phyloP scores from a whole-genome alignment of 768 basidiomycete species.

The Leccinum arenicola region DNA sequence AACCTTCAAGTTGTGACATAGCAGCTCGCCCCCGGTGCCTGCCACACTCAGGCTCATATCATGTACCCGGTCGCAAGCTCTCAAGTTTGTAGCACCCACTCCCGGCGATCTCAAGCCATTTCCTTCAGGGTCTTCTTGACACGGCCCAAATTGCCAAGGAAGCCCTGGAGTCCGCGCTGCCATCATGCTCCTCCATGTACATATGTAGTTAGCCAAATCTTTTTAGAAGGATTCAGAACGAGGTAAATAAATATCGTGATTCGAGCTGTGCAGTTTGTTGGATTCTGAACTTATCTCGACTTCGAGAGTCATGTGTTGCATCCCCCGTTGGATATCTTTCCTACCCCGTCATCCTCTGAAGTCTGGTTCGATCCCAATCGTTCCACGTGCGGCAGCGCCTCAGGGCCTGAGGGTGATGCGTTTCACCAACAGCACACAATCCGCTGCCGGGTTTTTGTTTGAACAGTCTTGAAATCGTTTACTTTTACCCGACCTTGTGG shows the following conservation, averaged over 20 bases:
- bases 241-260: background rate
- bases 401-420: background rate
- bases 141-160: slow-evolving; percentile 5
- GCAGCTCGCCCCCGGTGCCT: background rate
- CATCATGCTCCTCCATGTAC: background rate
- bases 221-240: background rate
- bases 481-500: background rate
- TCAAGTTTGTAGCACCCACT: background rate
- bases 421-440: background rate
- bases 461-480: background rate
- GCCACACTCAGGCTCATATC: background rate
- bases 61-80: background rate
- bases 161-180: background rate
- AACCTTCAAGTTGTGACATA: background rate
- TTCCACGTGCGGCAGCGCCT: background rate
- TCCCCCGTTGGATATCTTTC: background rate
- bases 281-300: background rate
- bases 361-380: background rate
- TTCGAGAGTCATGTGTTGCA: background rate
- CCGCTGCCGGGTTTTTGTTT: background rate
- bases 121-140: background rate
- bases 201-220: background rate
- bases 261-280: background rate
- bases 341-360: background rate
- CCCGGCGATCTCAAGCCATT: background rate